Evolutionary conservation across 805 yeast genomes (phyloP).

Genomic region (Wickerhamiella bombiphila): DNA sequence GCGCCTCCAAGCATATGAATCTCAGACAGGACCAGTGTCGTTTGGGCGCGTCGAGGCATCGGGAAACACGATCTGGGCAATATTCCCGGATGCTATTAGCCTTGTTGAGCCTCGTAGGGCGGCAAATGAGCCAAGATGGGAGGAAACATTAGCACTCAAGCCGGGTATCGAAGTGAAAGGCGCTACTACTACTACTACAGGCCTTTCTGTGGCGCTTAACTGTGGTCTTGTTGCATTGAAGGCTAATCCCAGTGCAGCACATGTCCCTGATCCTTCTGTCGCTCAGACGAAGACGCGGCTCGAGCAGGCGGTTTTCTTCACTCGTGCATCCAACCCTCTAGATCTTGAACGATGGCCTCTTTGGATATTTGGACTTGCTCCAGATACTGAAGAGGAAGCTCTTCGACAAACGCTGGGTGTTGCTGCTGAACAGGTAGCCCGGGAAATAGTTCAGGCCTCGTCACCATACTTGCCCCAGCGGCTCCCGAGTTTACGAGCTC

Average conservation of each 20-base stretch:
- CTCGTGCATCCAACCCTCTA: conserved; percentile 32
- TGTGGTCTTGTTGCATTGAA: conserved; percentile 14
- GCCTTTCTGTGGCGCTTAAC: conserved; percentile 40
- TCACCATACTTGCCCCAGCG: conserved; percentile 44
- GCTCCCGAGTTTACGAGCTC: conserved; percentile 36
- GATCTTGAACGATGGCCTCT: conserved; percentile 24
- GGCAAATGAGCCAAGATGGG: conserved; percentile 39
- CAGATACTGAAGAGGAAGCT: conserved; percentile 28
- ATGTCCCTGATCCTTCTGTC: background rate
- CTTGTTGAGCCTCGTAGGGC: conserved; percentile 37
- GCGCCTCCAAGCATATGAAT: conserved; percentile 36
- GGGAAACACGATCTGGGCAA: conserved; percentile 21
- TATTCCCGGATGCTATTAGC: conserved; percentile 45
- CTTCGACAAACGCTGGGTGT: too few species aligned
- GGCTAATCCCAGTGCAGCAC: conserved; percentile 24
- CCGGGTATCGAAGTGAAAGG: conserved; percentile 41
- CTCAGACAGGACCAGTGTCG: conserved; percentile 15
- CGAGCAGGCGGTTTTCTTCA: conserved; percentile 69
- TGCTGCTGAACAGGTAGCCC: conserved; percentile 32
- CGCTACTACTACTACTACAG: conserved; percentile 34
- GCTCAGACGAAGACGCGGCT: conserved; percentile 45
- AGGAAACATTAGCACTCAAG: conserved; percentile 55
- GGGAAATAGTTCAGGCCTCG: conserved; percentile 42
- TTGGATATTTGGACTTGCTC: conserved; percentile 4
- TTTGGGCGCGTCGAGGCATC: conserved; percentile 25